A percentile compares a stretch with the other conserved stretches of the same genome.
Conservation (phyloP, 441 rosid species). For the Pelargonium cotyledonis region DNA sequence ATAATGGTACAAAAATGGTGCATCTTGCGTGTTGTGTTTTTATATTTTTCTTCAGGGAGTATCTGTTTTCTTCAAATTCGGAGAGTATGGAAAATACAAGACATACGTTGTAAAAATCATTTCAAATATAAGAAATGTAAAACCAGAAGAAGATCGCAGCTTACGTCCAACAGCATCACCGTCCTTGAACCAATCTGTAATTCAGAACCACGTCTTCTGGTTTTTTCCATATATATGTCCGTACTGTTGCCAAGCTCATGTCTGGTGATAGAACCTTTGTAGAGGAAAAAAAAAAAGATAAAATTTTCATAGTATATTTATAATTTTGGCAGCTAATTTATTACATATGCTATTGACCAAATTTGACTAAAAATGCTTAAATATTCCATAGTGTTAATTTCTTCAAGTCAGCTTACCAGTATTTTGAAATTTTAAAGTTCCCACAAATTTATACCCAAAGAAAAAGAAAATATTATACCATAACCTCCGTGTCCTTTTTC, state of each 20-base stretch:
- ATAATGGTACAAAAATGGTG: too few relatives aligned
- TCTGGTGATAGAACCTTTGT: conserved; percentile 84
- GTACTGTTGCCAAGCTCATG: conserved; percentile 97
- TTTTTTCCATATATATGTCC: conserved; percentile 95
- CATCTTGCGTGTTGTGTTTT: too few relatives aligned
- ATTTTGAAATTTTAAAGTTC: too few relatives aligned
- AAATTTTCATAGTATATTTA: too few relatives aligned
- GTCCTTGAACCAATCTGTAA: conserved; percentile 69
- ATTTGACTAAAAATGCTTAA: neutral
- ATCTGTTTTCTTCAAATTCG: too few relatives aligned
- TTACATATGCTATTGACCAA: neutral
- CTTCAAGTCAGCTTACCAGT: too few relatives aligned
- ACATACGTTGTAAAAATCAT: neutral
- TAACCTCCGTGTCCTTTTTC: too few relatives aligned
- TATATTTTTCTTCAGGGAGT: too few relatives aligned
- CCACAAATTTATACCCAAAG: too few relatives aligned
- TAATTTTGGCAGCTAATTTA: too few relatives aligned
- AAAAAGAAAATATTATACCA: too few relatives aligned
- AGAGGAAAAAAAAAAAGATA: neutral
- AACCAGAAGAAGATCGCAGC: neutral
- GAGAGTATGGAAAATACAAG: too few relatives aligned
- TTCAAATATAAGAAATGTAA: neutral
- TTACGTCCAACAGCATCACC: conserved; percentile 34
- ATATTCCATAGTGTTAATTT: neutral
- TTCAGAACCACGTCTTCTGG: conserved; percentile 90